Evolutionary conservation across 179 eudicot genomes (phyloP).

Genomic region (Beta corolliflora): DNA sequence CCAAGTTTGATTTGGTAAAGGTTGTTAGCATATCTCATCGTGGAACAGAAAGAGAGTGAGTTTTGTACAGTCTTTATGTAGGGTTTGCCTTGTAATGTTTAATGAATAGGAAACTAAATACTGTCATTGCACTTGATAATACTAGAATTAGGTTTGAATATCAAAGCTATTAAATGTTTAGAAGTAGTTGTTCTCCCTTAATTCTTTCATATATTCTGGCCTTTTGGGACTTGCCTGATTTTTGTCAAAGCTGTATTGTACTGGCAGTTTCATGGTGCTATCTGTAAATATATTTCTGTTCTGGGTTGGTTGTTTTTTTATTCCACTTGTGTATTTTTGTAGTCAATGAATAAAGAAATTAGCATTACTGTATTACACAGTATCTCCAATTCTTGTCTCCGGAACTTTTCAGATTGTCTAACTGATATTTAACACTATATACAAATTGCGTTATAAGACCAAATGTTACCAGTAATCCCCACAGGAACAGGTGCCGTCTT

Average conservation of each 20-base stretch:
- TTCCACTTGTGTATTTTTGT: background rate
- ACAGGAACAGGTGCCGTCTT: constrained; percentile 64
- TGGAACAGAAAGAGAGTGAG: background rate
- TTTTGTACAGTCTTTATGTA: constrained; percentile 21
- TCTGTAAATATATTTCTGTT: background rate
- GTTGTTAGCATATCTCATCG: background rate
- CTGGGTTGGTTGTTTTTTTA: background rate
- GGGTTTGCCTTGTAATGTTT: constrained; percentile 9
- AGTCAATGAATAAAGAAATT: background rate
- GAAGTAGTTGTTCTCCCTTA: background rate
- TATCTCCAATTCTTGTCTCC: too few relatives aligned
- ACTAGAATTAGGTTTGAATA: background rate
- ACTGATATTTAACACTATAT: background rate
- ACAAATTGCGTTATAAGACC: constrained; percentile 1
- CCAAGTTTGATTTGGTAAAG: background rate
- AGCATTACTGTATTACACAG: background rate
- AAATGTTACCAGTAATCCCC: constrained; percentile 57
- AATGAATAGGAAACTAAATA: background rate
- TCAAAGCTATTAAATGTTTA: background rate
- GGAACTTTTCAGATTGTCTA: background rate
- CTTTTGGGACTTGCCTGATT: background rate
- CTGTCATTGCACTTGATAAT: background rate
- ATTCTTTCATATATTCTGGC: background rate
- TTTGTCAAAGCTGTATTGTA: background rate
- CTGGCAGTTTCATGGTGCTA: constrained; percentile 5